These are phyloP conservation scores for Suillus subaureus DNA, from an alignment of 768 basidiomycete species.

Conservation along the genomic window DNA sequence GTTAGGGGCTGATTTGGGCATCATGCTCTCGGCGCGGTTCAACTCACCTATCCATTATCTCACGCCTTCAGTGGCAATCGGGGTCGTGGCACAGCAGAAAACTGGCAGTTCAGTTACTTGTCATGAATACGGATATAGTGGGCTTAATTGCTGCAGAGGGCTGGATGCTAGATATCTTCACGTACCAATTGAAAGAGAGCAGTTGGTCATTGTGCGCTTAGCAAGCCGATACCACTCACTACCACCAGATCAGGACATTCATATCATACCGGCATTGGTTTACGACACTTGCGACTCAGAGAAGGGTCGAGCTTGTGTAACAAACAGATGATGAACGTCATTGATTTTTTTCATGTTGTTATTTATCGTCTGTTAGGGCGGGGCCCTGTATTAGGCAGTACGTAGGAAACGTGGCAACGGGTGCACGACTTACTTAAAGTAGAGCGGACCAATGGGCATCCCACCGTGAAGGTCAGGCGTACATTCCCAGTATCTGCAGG, in stretches of 20 bases:
- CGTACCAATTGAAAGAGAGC: too few relatives aligned
- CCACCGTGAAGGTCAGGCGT: constrained; percentile 86
- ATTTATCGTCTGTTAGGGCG: too few relatives aligned
- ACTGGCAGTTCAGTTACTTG: too few relatives aligned
- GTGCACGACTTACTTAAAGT: too few relatives aligned
- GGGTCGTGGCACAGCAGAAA: not conserved
- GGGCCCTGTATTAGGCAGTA: too few relatives aligned
- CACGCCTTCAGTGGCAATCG: not conserved
- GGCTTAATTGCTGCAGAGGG: too few relatives aligned
- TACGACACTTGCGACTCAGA: not conserved
- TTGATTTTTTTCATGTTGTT: not conserved
- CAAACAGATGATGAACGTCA: not conserved
- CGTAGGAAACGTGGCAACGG: too few relatives aligned
- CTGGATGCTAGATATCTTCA: too few relatives aligned
- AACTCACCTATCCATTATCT: not conserved
- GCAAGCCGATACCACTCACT: not conserved
- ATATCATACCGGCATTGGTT: not conserved
- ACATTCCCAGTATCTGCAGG: constrained; percentile 78
- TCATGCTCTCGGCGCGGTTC: not conserved
- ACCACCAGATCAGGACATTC: too few relatives aligned
- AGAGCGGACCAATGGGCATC: constrained; percentile 83
- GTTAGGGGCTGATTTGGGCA: too few relatives aligned
- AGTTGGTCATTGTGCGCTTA: too few relatives aligned
- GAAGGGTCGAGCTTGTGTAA: not conserved
- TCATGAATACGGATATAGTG: too few relatives aligned